A percentile compares a stretch with the other conserved stretches of the same genome.
These are phyloP conservation scores for Nasturtium officinale DNA, from an alignment of 345 rosid species.

Conservation along the genomic window DNA sequence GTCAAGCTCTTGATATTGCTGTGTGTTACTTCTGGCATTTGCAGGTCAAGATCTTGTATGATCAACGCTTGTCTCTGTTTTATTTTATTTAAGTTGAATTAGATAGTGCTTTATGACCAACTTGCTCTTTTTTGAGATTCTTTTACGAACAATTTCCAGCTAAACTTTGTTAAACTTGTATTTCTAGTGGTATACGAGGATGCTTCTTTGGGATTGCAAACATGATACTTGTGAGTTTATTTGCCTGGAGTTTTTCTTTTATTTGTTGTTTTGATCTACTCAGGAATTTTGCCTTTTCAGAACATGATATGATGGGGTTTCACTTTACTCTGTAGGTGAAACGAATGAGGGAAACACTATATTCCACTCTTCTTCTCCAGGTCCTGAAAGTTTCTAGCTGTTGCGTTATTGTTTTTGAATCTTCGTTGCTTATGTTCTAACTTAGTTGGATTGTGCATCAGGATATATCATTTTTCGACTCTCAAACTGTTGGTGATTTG, in stretches of 20 bases:
- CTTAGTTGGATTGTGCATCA: slow-evolving; percentile 40
- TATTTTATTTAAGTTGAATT: too few relatives aligned
- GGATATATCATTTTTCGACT: slow-evolving; percentile 93
- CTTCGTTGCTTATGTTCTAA: slow-evolving; percentile 30
- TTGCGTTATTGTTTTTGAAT: background rate
- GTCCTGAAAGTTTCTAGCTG: slow-evolving; percentile 45
- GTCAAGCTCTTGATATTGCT: slow-evolving; percentile 68
- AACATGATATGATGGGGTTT: slow-evolving; percentile 13
- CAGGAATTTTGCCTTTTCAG: background rate
- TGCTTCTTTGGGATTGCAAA: slow-evolving; percentile 94
- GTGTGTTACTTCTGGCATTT: slow-evolving; percentile 79
- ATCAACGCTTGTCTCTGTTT: too few relatives aligned
- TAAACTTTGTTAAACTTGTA: slow-evolving; percentile 43
- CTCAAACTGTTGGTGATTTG: slow-evolving; percentile 95
- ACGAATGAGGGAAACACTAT: slow-evolving; percentile 92
- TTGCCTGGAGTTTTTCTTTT: background rate
- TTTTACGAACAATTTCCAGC: background rate
- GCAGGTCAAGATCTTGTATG: slow-evolving; percentile 91
- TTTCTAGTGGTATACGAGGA: slow-evolving; percentile 87
- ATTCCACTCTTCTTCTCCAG: slow-evolving; percentile 90
- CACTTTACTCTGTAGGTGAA: slow-evolving; percentile 60
- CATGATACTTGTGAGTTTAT: slow-evolving; percentile 91
- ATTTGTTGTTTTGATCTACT: background rate
- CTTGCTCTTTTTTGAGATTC: slow-evolving; percentile 3
- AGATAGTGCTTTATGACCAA: slow-evolving; percentile 5